phyloP scores from a whole-genome alignment of 129 eudicot genomes.

The Flaveria ramosissima region DNA sequence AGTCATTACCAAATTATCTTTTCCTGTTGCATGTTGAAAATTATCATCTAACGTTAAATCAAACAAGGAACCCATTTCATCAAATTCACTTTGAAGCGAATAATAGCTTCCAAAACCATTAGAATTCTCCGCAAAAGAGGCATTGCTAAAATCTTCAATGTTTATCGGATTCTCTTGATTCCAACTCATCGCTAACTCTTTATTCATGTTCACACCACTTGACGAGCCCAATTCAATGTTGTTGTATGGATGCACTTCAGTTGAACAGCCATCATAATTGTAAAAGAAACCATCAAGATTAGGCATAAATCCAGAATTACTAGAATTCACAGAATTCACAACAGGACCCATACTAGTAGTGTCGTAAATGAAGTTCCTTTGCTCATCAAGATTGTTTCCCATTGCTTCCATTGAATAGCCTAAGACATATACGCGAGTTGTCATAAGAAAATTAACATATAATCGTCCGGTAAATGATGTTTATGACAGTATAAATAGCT shows the following conservation, averaged over 20 bases:
- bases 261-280: conserved; percentile 17
- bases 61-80: conserved; percentile 16
- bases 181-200: conserved; percentile 16
- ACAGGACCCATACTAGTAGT: conserved; percentile 1
- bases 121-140: not conserved
- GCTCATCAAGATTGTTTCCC: conserved; percentile 10
- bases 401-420: conserved; percentile 25
- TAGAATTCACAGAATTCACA: not conserved
- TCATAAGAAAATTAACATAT: not conserved
- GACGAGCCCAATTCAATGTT: conserved; percentile 17
- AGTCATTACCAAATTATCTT: conserved; percentile 19
- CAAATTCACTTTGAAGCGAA: conserved; percentile 4
- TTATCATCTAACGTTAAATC: conserved; percentile 11
- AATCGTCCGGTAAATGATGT: not conserved
- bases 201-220: conserved; percentile 2
- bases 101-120: not conserved
- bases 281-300: conserved; percentile 18
- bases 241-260: not conserved
- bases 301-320: not conserved
- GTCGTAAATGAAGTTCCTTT: conserved; percentile 2
- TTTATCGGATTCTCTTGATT: conserved; percentile 10
- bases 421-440: not conserved
- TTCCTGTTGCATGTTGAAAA: conserved; percentile 6
- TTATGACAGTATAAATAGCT: not conserved
- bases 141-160: not conserved